These are phyloP conservation scores for Chaetomiaceae sp. DNA, from an alignment of 2,329 filamentous ascomycete species.

Conservation along the genomic window DNA sequence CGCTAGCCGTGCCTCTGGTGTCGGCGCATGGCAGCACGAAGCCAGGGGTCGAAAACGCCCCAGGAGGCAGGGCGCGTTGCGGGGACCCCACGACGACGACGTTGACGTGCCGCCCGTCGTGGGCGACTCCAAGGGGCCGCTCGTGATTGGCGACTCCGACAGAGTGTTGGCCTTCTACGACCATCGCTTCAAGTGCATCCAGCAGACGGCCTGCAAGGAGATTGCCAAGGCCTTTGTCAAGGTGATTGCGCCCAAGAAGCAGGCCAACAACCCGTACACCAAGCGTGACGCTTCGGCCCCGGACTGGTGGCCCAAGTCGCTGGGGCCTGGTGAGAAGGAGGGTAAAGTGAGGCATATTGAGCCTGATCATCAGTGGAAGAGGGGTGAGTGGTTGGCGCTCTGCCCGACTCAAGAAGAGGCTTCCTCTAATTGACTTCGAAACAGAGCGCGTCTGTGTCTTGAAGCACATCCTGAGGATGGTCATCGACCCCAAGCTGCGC, in stretches of 20 bases:
- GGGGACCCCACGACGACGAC: constrained; percentile 40
- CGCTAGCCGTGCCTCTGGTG: constrained; percentile 8
- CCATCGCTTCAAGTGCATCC: constrained; percentile 59
- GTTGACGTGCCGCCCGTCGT: constrained; percentile 37
- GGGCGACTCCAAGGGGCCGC: constrained; percentile 37
- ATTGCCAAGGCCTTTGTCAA: constrained; percentile 75
- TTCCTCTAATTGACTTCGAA: constrained; percentile 8
- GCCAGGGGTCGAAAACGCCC: constrained; percentile 37
- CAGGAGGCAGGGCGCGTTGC: constrained; percentile 24
- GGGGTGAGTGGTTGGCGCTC: constrained; percentile 44
- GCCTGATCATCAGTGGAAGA: constrained; percentile 67
- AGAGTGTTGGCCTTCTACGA: constrained; percentile 58
- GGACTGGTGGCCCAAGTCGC: constrained; percentile 62
- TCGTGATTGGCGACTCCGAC: constrained; percentile 51
- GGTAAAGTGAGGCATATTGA: constrained; percentile 63
- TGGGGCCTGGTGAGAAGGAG: constrained; percentile 46
- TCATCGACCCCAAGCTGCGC: constrained; percentile 49
- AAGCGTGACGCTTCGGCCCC: constrained; percentile 58
- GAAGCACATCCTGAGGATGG: constrained; percentile 56
- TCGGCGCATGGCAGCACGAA: constrained; percentile 28
- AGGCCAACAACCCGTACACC: constrained; percentile 69
- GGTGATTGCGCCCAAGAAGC: constrained; percentile 70
- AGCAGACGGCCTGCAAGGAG: constrained; percentile 67
- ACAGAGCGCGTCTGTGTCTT: constrained; percentile 57
- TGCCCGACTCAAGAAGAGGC: background rate